Base-by-base conservation (phyloP, 2,329 filamentous ascomycete genomes). In the Trichoderma sp. region DNA sequence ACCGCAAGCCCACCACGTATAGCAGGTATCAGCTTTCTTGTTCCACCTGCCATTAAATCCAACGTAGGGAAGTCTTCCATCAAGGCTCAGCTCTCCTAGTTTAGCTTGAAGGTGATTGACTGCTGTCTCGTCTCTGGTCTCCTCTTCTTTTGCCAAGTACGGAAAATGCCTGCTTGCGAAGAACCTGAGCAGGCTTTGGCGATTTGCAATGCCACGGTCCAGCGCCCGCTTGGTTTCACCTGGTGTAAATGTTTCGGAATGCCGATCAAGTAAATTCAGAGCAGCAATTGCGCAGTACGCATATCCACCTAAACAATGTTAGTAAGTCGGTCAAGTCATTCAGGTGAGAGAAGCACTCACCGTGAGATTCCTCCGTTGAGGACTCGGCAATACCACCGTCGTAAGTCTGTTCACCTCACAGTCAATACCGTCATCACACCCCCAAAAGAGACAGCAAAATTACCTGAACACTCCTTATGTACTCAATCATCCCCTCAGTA, bases 11-110 rank as follows among this genome's bases (percentile, higher is more conserved):
- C 96, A 99, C 86, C 95, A 99, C 26, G 90, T 92, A 81, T 99
- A 99, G 82, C 96, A 99, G 0, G 96, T 98, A 82, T 99, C 96
- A 11, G 93, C 92, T 62, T 91, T 87, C 81, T 99, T 99, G 83
- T 97, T 98, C 79, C 89, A 90, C 64, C 96, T 90, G 30, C 96
- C 96, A 77, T 97, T 97, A 82, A 97, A 94, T 11, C 95, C 96
- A 1, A 93, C 87, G 77, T 87, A 88, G 11, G 83, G 81, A 24
- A 74, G 78, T 4, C 61, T 73, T 4, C 81, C 77, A 12, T 80
- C 77, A 1, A 82, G 72, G 3, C 76, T 77, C 26, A 84, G 76
- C 6, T 78, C 76, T 0, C 81, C 80, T n/a, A 85, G 75, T 62
- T 79, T 76, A 1, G 77, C 69, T 72, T 81, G 76, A 30, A 81